Percentiles rank a stretch among this genome's conserved stretches.
Conservation (phyloP, 2,329 filamentous ascomycete genomes). For the Paraconiothyrium sp. region DNA sequence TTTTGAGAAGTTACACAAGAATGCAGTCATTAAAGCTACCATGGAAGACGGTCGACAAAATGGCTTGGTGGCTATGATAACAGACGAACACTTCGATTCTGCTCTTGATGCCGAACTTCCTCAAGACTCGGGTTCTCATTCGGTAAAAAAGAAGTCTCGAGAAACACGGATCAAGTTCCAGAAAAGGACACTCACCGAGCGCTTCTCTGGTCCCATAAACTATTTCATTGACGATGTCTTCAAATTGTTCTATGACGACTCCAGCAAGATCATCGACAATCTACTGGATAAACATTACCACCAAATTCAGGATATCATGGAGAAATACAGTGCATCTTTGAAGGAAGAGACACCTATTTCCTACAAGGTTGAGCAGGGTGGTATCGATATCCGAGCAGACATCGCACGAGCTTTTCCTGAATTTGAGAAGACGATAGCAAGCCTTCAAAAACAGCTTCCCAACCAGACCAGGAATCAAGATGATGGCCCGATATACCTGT, state of each 20-base stretch:
- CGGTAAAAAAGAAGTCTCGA: slow-evolving; percentile 20
- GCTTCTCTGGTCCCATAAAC: slow-evolving; percentile 14
- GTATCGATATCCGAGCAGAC: slow-evolving; percentile 14
- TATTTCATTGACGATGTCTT: slow-evolving; percentile 27
- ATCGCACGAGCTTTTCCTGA: not conserved
- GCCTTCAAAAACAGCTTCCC: not conserved
- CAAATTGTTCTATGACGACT: slow-evolving; percentile 19
- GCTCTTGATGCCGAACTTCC: not conserved
- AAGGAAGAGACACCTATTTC: slow-evolving; percentile 6
- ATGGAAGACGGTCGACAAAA: slow-evolving; percentile 25
- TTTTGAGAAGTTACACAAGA: not conserved
- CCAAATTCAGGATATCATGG: not conserved
- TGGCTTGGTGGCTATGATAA: slow-evolving; percentile 20
- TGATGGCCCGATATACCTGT: too few species aligned
- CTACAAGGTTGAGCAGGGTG: slow-evolving; percentile 3
- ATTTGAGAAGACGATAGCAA: not conserved
- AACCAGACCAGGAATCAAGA: not conserved
- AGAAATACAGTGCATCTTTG: not conserved
- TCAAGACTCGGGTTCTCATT: not conserved
- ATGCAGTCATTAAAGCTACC: slow-evolving; percentile 13
- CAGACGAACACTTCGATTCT: not conserved
- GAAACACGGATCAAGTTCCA: slow-evolving; percentile 25
- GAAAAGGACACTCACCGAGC: slow-evolving; percentile 16
- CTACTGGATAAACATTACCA: slow-evolving; percentile 13
- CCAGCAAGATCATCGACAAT: slow-evolving; percentile 12